These are phyloP conservation scores for Lichtheimia corymbifera DNA, from an alignment of 371 early-diverging fungal species.

Conservation along the genomic window DNA sequence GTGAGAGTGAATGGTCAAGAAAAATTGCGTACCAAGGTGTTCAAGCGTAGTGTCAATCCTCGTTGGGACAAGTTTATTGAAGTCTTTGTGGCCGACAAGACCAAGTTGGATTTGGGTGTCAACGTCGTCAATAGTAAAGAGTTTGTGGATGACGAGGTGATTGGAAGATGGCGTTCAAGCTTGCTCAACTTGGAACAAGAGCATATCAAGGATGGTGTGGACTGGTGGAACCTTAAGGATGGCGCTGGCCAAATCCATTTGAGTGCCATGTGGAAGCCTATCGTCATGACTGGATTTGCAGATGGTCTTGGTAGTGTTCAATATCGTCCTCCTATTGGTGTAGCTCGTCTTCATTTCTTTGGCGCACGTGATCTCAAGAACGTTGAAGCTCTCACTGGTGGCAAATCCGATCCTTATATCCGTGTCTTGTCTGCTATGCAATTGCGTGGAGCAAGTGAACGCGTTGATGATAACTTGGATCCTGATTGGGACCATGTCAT, in stretches of 20 bases:
- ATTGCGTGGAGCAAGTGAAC: conserved; percentile 63
- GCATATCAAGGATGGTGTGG: conserved; percentile 37
- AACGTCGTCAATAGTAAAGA: conserved; percentile 29
- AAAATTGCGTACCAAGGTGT: conserved; percentile 38
- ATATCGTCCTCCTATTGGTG: conserved; percentile 74
- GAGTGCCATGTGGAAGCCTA: conserved; percentile 58
- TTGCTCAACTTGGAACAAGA: conserved; percentile 34
- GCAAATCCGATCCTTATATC: conserved; percentile 88
- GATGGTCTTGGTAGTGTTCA: conserved; percentile 41
- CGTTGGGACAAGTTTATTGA: conserved; percentile 55
- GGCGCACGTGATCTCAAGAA: conserved; percentile 78
- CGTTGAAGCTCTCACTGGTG: conserved; percentile 64
- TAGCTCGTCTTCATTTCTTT: conserved; percentile 75
- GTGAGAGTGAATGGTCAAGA: conserved; percentile 44
- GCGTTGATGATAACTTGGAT: conserved; percentile 69
- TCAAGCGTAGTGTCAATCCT: conserved; percentile 56
- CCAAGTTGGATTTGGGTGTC: conserved; percentile 33
- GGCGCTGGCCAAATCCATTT: conserved; percentile 54
- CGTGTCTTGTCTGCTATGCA: conserved; percentile 66
- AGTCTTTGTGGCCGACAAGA: conserved; percentile 48
- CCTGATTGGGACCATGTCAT: conserved; percentile 85
- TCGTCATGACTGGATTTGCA: conserved; percentile 50
- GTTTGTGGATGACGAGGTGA: conserved; percentile 28
- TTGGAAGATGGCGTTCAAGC: conserved; percentile 35
- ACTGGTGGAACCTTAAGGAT: conserved; percentile 55